Percentiles rank a stretch among this genome's conserved stretches.
Evolutionary conservation across 208 protist species (phyloP).

Genomic region (Angomonas desouzai): DNA sequence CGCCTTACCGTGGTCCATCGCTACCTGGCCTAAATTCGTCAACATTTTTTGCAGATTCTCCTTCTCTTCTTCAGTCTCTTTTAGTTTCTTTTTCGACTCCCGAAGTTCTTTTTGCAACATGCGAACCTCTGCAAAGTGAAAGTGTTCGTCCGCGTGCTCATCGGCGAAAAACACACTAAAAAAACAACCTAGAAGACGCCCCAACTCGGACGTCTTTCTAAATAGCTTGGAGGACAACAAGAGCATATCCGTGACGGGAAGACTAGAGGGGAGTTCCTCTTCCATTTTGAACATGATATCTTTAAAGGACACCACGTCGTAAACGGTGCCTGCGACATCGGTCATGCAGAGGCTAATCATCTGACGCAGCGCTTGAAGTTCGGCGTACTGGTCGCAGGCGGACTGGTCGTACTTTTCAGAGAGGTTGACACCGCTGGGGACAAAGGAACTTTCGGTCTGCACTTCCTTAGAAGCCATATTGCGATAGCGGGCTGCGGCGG

Average conservation of each 20-base stretch:
- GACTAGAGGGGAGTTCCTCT: slow-evolving; percentile 52
- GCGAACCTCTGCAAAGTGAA: slow-evolving; percentile 84
- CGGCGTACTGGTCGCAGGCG: slow-evolving; percentile 71
- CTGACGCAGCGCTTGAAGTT: slow-evolving; percentile 60
- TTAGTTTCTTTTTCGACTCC: slow-evolving; percentile 50
- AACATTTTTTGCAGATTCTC: slow-evolving; percentile 62
- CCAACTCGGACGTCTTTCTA: slow-evolving; percentile 71
- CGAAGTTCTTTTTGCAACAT: slow-evolving; percentile 70
- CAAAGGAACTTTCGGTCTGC: slow-evolving; percentile 82
- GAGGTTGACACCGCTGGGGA: slow-evolving; percentile 44
- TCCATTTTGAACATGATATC: slow-evolving; percentile 85
- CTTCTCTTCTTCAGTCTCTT: slow-evolving; percentile 63
- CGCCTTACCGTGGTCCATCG: slow-evolving; percentile 70
- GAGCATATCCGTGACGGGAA: slow-evolving; percentile 84
- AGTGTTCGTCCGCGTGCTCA: slow-evolving; percentile 82
- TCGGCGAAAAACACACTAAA: slow-evolving; percentile 87
- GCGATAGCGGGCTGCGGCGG: background rate
- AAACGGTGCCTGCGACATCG: slow-evolving; percentile 72
- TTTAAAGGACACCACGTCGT: slow-evolving; percentile 87
- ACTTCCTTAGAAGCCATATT: slow-evolving; percentile 32
- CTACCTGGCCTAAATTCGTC: slow-evolving; percentile 70
- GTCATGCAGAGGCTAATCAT: slow-evolving; percentile 64
- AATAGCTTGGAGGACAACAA: slow-evolving; percentile 87
- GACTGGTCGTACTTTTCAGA: slow-evolving; percentile 49
- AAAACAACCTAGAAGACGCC: slow-evolving; percentile 77